Evolutionary conservation across 257 asterid genomes (phyloP), one percentile per base, ranked within the genome.

Genomic region (Fraxinus anomala): DNA sequence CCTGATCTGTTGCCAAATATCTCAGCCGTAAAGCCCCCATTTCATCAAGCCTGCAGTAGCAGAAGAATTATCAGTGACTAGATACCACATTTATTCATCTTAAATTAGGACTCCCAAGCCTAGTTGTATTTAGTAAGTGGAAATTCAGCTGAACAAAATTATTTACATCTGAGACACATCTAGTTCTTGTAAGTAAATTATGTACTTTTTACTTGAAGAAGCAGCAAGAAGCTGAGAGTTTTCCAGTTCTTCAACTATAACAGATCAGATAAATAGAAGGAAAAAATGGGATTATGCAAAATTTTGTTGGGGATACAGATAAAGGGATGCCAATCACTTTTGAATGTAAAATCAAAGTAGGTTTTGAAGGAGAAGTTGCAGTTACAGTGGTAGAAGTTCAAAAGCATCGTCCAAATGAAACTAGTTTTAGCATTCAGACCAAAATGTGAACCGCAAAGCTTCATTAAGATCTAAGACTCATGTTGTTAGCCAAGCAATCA

Each of bases 21-120:
- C 86, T 88, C 81, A 80, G 79, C 63, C 88, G 89, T 83, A 94
- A 92, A 39, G 95, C 96, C 76, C 98, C 97, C 92, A 88, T 80
- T 69, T 86, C 70, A 68, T 89, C 91, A 80, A 92, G 91, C 84
- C 97, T 94, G 79, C 76, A 81, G 39, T 69, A 85, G 66, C 65
- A 37, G 68, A 81, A 11, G 47, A 3, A 47, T 76, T 23, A 16
- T 34, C 26, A 12, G 34, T 24, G 1, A 81, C 51, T 40, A 49
- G n/a, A 68, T 44, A 39, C 47, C 16, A 61, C 28, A 26, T 63
- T 10, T 26, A 63, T 63, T 13, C 33, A 24, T 63, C 33, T 3
- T 13, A 63, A 63, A 63, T 63, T 63, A 11, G 34, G 34, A 63
- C 69, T 63, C 34, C 16, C 69, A 63, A 11, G 33, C 69, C 19